Evolutionary conservation across 2,329 filamentous ascomycete species (phyloP), one percentile per base, ranked within the genome.

Genomic region (Celoporthe dispersa): DNA sequence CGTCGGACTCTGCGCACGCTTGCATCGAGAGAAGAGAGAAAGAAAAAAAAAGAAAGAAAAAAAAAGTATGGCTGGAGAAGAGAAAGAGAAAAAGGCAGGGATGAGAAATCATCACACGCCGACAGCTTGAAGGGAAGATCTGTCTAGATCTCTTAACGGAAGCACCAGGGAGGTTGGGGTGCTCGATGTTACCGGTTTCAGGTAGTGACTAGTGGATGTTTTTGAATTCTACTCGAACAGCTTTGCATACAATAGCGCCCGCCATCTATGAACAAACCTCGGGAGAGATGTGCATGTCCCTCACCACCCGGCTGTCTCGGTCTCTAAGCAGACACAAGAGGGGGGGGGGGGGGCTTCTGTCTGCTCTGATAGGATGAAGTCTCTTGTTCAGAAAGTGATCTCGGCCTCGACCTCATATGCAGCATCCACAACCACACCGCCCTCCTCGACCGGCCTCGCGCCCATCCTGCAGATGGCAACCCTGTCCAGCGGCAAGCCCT

Each of bases 381-480:
- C 12, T 41, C 39, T 35, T 6, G 22, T 28, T 77, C 74, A 83
- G 59, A 85, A 76, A 22, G 68, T 76, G 48, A 86, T 80, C 75
- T 87, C 84, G 5, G 82, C 85, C 73, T 82, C 87, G 11, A 86
- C 84, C 72, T 86, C 85, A 71, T 89, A 89, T 16, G 78, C 84
- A 73, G 82, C 83, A 67, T 87, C 85, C 12, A 85, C 86, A 2
- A 85, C 83, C 28, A 77, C 77, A 0, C 81, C 81, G 48, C 85
- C 81, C 9, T 86, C 82, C 37, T 88, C 79, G 25, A 82, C 81
- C 75, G 87, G 89, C 83, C 90, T 92, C 12, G 94, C 94, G 0
- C 94, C 94, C 94, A 98, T 97, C 77, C 88, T 90, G 78, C 94
- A 98, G 51, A 98, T 90, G 64, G 91, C 90, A 55, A 98, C 81